Percentiles rank a stretch among this genome's conserved stretches.
These are phyloP conservation scores for Taiozyma onychis DNA, from an alignment of 1,139 yeast genomes.

Conservation along the genomic window DNA sequence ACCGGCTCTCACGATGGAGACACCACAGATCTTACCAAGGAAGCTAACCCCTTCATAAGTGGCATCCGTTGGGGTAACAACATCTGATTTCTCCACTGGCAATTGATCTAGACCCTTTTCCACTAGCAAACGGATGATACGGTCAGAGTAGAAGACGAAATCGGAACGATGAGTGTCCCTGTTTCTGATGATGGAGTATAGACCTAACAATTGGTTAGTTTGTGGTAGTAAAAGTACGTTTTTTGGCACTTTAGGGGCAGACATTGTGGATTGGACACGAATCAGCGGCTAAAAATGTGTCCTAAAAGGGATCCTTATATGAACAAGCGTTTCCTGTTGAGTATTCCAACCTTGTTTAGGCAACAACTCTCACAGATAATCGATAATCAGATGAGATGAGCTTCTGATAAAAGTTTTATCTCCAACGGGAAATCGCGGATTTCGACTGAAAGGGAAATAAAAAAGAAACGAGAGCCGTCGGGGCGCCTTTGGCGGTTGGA, in stretches of 20 bases:
- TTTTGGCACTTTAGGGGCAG: constrained; percentile 23
- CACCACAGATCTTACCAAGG: constrained; percentile 94
- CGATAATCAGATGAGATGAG: neutral
- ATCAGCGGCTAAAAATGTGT: neutral
- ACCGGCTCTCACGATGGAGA: constrained; percentile 95
- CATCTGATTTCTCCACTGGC: constrained; percentile 66
- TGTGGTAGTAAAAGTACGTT: constrained; percentile 75
- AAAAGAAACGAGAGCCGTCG: neutral
- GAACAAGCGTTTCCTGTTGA: neutral
- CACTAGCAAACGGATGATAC: constrained; percentile 86
- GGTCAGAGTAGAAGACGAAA: constrained; percentile 89
- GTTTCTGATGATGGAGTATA: constrained; percentile 87
- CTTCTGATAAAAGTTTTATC: constrained; percentile 1
- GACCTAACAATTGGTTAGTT: constrained; percentile 82
- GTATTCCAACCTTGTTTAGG: no score
- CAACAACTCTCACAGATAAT: no score
- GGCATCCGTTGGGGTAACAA: constrained; percentile 75
- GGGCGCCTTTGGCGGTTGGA: neutral
- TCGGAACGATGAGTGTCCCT: constrained; percentile 76
- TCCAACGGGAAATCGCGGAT: neutral
- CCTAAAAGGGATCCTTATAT: neutral
- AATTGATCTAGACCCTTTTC: constrained; percentile 92
- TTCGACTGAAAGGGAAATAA: neutral
- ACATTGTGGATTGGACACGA: constrained; percentile 2
- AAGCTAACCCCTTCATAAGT: constrained; percentile 75